Evolutionary conservation across 371 early-diverging fungal species (phyloP), one percentile per base, ranked within the genome.

Genomic region (Zopfochytrium polystomum): DNA sequence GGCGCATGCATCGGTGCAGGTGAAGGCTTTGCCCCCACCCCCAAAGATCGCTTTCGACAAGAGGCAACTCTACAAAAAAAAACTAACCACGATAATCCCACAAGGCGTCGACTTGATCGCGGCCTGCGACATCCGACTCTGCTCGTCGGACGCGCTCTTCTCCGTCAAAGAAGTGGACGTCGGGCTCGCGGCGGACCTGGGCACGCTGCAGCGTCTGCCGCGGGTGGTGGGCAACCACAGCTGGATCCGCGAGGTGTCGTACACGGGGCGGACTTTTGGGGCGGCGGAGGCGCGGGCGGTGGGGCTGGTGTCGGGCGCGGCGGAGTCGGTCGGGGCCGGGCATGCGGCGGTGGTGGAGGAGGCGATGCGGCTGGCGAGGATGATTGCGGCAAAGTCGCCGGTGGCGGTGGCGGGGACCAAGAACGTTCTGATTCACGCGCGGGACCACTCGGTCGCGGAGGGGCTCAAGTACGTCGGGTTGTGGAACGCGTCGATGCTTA

Each of bases 161-260:
- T 80, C 83, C 35, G 89, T 96, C 50, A 92, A 92, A 75, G 88
- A 68, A 43, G 63, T 58, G 1, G 63, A 63, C 38, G 32, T 66
- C 45, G 53, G 48, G 4, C 30, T 55, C 44, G 58, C 53, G 6
- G 65, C 53, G 26, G 84, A 84, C 52, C 43, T 83, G 20, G 86
- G 95, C 35, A 90, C 95, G 27, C 80, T 97, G 43, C 97, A 96
- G 73, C 84, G 98, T 25, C 77, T 97, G 23, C 95, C 94, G 38
- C 95, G 93, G 74, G 82, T 95, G 5, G 90, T 94, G 56, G 95
- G 95, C 25, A 95, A 92, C 73, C 77, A 85, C 56, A 86, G 90
- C 72, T 85, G 90, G 85, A 89, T 92, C 31, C 87, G 94, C 60
- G 98, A 97, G 58, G 71, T 92, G 9, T 90, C 90, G 65, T 80